Evolutionary conservation across 805 yeast species (phyloP).

Genomic region (Lipomyces starkeyi): DNA sequence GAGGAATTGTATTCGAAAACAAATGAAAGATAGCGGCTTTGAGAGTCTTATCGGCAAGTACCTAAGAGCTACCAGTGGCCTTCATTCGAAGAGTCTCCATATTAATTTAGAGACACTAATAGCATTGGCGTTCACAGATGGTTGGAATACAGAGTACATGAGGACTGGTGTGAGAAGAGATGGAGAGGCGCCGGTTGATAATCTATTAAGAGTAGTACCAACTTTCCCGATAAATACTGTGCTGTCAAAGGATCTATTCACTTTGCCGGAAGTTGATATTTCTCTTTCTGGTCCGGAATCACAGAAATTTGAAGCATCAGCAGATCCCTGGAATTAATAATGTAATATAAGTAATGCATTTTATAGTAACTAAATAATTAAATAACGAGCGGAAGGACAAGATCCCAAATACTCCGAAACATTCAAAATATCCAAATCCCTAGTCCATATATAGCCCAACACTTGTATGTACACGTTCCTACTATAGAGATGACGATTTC

Average conservation of each 20-base stretch:
- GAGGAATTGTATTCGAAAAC: conserved; percentile 15
- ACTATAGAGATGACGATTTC: not conserved
- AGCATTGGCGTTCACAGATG: conserved; percentile 20
- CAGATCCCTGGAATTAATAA: not conserved
- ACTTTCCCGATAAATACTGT: not conserved
- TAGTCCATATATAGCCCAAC: not conserved
- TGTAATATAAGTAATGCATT: not conserved
- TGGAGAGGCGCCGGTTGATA: not conserved
- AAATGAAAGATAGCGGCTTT: conserved; percentile 26
- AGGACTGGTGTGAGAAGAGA: conserved; percentile 21
- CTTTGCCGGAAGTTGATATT: not conserved
- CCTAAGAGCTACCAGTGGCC: conserved; percentile 14
- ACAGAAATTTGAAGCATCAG: not conserved
- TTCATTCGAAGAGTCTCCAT: conserved; percentile 7
- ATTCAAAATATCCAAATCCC: not conserved
- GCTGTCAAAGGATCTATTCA: not conserved
- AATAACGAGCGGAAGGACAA: not conserved
- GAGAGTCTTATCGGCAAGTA: conserved; percentile 22
- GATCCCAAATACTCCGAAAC: not conserved
- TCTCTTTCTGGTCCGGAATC: not conserved
- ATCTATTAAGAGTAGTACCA: not conserved
- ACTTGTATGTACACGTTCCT: not conserved
- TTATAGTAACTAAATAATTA: not conserved
- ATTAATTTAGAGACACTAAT: conserved; percentile 17
- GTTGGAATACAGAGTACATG: conserved; percentile 30